These are phyloP conservation scores for Xerocomus amazonicus DNA, from an alignment of 1,284 basidiomycete species.

Conservation along the genomic window DNA sequence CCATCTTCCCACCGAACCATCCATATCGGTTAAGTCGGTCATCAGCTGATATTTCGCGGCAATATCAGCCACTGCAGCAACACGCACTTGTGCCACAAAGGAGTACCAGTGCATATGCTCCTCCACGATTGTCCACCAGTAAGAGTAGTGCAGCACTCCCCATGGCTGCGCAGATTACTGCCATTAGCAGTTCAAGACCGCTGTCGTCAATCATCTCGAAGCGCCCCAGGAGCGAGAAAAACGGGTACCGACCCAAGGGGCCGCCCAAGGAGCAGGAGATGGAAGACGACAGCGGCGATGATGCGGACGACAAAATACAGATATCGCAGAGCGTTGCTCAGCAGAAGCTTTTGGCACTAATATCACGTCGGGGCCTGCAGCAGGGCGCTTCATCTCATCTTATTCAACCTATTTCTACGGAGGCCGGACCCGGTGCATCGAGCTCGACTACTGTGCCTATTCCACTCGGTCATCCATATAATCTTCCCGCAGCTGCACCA, in stretches of 20 bases:
- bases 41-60: slow-evolving; percentile 44
- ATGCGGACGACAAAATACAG: slow-evolving; percentile 48
- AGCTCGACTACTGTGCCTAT: slow-evolving; percentile 44
- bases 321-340: slow-evolving; percentile 62
- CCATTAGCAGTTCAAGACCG: slow-evolving; percentile 33
- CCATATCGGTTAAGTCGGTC: slow-evolving; percentile 54
- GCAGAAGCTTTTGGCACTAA: slow-evolving; percentile 54
- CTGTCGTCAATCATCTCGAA: slow-evolving; percentile 16
- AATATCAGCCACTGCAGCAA: slow-evolving; percentile 18
- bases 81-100: slow-evolving; percentile 24
- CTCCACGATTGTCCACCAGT: slow-evolving; percentile 44
- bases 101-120: slow-evolving; percentile 29
- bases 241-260: slow-evolving; percentile 56
- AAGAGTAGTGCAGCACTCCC: slow-evolving; percentile 68
- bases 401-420: slow-evolving; percentile 17
- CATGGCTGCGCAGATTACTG: slow-evolving; percentile 55
- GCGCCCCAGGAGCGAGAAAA: slow-evolving; percentile 24
- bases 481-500: slow-evolving; percentile 61
- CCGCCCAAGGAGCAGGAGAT: slow-evolving; percentile 65
- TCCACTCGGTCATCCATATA: slow-evolving; percentile 67
- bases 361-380: slow-evolving; percentile 37
- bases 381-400: slow-evolving; percentile 16
- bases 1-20: slow-evolving; percentile 54
- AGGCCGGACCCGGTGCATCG: slow-evolving; percentile 12
- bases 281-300: slow-evolving; percentile 63